phyloP scores from a whole-genome alignment of 371 early-diverging fungal genomes.

The Mortierella sp. region DNA sequence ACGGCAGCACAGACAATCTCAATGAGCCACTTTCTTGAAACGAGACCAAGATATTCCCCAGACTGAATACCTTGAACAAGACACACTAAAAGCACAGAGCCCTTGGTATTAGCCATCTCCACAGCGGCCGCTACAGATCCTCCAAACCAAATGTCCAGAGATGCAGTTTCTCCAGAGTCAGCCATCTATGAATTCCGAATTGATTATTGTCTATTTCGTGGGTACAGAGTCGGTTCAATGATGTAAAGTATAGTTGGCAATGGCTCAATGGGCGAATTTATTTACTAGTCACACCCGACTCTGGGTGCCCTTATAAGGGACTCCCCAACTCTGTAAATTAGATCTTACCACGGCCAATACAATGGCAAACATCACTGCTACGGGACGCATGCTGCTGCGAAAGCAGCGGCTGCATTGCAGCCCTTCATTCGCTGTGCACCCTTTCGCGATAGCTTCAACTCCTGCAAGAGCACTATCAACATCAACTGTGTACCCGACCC shows the following conservation, averaged over 20 bases:
- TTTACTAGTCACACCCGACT: background rate
- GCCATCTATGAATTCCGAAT: background rate
- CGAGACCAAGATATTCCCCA: background rate
- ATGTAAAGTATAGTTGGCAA: background rate
- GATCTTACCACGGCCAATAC: background rate
- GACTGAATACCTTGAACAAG: slow-evolving; percentile 39
- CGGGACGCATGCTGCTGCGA: slow-evolving; percentile 1
- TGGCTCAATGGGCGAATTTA: too few relatives aligned
- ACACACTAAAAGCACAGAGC: slow-evolving; percentile 47
- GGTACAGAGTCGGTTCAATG: background rate
- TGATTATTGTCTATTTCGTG: background rate
- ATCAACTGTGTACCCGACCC: background rate
- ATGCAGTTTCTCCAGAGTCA: background rate
- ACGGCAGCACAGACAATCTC: background rate
- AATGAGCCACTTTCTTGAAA: background rate
- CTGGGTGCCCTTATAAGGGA: too few relatives aligned
- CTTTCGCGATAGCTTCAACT: background rate
- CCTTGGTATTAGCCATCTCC: slow-evolving; percentile 28
- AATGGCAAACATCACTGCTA: slow-evolving; percentile 8
- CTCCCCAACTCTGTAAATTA: too few relatives aligned
- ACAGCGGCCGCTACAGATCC: slow-evolving; percentile 51
- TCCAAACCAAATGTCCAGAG: slow-evolving; percentile 26
- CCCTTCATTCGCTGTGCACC: background rate
- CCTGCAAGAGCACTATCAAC: slow-evolving; percentile 10
- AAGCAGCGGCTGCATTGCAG: background rate